A percentile compares a stretch with the other conserved stretches of the same genome.
Evolutionary conservation across 768 basidiomycete species (phyloP).

Genomic region (Russula ochroleuca): DNA sequence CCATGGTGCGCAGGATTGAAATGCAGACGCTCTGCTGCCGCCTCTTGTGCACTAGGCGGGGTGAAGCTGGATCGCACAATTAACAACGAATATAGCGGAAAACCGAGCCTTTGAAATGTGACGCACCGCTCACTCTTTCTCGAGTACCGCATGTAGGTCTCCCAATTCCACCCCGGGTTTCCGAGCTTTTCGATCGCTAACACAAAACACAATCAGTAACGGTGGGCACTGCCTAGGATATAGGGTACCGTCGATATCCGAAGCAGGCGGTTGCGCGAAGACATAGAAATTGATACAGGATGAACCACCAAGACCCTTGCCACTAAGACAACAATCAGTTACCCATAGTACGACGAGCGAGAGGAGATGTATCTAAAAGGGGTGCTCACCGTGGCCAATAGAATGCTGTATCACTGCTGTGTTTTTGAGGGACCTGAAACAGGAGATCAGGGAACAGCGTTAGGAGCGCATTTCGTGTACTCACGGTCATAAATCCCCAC

Average conservation of each 20-base stretch:
- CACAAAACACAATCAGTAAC: background rate
- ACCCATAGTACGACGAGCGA: too few relatives aligned
- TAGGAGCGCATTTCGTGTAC: background rate
- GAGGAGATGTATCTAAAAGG: background rate
- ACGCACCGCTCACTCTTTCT: conserved; percentile 25
- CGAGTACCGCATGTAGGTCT: conserved; percentile 26
- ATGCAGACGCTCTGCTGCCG: conserved; percentile 4
- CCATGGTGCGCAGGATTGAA: conserved; percentile 19
- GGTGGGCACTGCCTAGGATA: too few relatives aligned
- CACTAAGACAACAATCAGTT: conserved; percentile 7
- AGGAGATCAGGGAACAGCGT: too few relatives aligned
- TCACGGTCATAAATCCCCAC: conserved; percentile 27
- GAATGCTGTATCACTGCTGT: conserved; percentile 14
- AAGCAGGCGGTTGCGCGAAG: conserved; percentile 28
- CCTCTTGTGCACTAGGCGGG: conserved; percentile 11
- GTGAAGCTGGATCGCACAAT: background rate
- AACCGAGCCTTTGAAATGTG: too few relatives aligned
- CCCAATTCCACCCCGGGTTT: conserved; percentile 34
- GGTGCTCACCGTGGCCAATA: conserved; percentile 24
- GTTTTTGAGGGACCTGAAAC: conserved; percentile 25
- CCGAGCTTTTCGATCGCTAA: conserved; percentile 29
- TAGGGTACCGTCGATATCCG: conserved; percentile 28
- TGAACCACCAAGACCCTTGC: conserved; percentile 27
- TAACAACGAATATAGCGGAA: background rate
- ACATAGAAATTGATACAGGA: conserved; percentile 28